Base-by-base conservation (phyloP, 2,329 filamentous ascomycete species). In the Fusarium heterosporum region DNA sequence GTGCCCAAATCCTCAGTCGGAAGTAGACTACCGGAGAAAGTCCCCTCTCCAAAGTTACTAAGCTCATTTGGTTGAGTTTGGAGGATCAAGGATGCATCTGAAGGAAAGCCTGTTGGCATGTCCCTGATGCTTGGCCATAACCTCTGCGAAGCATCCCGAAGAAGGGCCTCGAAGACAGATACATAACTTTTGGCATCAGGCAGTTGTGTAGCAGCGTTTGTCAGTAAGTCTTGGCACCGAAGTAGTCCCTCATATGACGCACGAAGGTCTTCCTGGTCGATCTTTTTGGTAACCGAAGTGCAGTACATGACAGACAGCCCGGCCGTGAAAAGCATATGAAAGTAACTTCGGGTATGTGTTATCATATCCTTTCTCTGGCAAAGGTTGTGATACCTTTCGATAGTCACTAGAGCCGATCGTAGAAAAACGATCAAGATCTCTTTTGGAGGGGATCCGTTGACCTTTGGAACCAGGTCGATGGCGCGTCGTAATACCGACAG, bases 331-430 rank as follows among this genome's bases (percentile, higher is more conserved):
- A 83, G 77, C 45, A 80, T 78, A 49, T 84, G 81, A 26, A 84
- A 83, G 60, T 84, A 84, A 43, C 79, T 82, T n/a, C 81, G 72
- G 0, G 82, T 83, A 53, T 78, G 81, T 0, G 79, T 82, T 34
- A 82, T 79, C 13, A 75, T 72, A 0, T 36, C 32, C 3, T 72
- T 72, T 3, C 72, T 70, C 6, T 76, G 67, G 34, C 75, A 78
- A 16, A 83, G 66, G 6, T 66, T 62, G 6, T 76, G 75, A 60
- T 83, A 84, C 0, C 76, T 61, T 3, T 76, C 60, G 6, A 83
- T 81, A 0, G 78, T 74, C n/a, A 74, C 71, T 0, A 73, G 71
- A 0, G 81, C 79, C 10, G 73, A 78, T 6, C 73, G 56, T 0
- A 81, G 73, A 22, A 77, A 81, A 3, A 78, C 51, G 0, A 52